Percentiles rank a stretch among this genome's conserved stretches.
Conservation (phyloP, 2,329 filamentous ascomycete genomes). For the Ilyonectria robusta region DNA sequence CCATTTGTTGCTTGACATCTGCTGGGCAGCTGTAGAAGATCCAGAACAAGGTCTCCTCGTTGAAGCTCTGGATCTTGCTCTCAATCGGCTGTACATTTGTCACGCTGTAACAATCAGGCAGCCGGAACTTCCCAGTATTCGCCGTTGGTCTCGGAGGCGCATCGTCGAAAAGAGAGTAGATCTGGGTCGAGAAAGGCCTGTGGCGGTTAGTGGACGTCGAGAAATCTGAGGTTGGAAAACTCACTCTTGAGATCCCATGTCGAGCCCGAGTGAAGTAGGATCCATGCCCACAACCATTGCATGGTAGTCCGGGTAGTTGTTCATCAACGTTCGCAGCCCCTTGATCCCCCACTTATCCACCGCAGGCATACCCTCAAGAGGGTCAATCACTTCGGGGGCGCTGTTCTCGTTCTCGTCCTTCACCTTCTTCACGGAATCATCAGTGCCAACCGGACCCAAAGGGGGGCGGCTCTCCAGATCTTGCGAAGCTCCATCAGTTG, state of each 20-base stretch:
- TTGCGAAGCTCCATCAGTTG: slow-evolving; percentile 52
- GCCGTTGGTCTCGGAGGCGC: slow-evolving; percentile 70
- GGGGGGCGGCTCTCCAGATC: slow-evolving; percentile 56
- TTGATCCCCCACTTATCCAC: slow-evolving; percentile 77
- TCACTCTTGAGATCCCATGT: slow-evolving; percentile 71
- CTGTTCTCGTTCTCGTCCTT: slow-evolving; percentile 61
- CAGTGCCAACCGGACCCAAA: slow-evolving; percentile 64
- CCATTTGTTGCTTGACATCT: slow-evolving; percentile 74
- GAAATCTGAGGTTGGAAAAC: slow-evolving; percentile 44
- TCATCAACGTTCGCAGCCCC: slow-evolving; percentile 74
- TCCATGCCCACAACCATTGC: slow-evolving; percentile 73
- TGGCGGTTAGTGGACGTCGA: slow-evolving; percentile 34
- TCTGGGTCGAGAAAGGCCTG: slow-evolving; percentile 70
- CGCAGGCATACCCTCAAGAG: slow-evolving; percentile 72
- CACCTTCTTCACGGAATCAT: slow-evolving; percentile 55
- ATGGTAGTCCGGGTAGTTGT: slow-evolving; percentile 74
- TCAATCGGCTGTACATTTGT: slow-evolving; percentile 76
- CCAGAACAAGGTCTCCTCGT: slow-evolving; percentile 78
- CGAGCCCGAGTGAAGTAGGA: slow-evolving; percentile 69
- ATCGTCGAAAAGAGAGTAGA: slow-evolving; percentile 74
- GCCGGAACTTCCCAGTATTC: slow-evolving; percentile 63
- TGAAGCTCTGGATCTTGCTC: slow-evolving; percentile 76
- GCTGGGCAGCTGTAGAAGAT: slow-evolving; percentile 78
- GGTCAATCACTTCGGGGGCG: slow-evolving; percentile 65
- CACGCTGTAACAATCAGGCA: slow-evolving; percentile 78